Base-by-base conservation (phyloP, 495 filamentous ascomycete genomes). In the Tuber calosporum region DNA sequence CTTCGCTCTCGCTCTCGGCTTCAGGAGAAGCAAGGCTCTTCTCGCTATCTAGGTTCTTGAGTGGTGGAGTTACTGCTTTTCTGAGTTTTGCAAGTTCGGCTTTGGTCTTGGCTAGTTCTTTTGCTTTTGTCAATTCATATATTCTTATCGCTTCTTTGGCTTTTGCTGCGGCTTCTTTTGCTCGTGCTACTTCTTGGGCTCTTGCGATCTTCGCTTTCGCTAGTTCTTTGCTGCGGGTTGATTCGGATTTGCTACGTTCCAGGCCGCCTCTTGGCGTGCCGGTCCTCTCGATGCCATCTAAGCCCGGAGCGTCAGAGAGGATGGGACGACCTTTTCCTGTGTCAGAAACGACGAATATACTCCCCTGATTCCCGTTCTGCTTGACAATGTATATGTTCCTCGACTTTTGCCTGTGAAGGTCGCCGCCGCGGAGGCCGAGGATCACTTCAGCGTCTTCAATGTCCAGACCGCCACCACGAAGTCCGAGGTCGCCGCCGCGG, bases 311-410 rank as follows among this genome's bases (percentile, higher is more conserved):
- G 17, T 62, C 53, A 26, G 45, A 53, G 45, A 34, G 11, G 53
- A 62, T 62, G 26, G 53, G 53, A 62, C 26, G 53, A 34, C 66
- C 66, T 43, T 77, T 77, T n/a, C 69, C 76, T 26, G 66, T 72
- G 53, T 77, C 67, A 22, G 67, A 53, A 19, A 77, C 71, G 41
- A 77, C 53, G 41, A 66, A 69, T 41, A 76, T 76, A 43, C 62
- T 74, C 41, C 74, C 74, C 34, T 43, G 69, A 38, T 72, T 40
- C 75, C 74, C 6, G 76, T 43, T 70, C 34, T 74, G 69, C 42
- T 78, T 78, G 13, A 77, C 70, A 20, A 78, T 70, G 22, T 78
- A 78, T 45, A 78, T 77, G 66, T 77, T 72, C 13, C 72, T 77
- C 43, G 53, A 62, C 53, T 62, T 62, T 34, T 62, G 53, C 30